phyloP scores from a whole-genome alignment of 2,329 filamentous ascomycete genomes.

The Biscogniauxia marginata region DNA sequence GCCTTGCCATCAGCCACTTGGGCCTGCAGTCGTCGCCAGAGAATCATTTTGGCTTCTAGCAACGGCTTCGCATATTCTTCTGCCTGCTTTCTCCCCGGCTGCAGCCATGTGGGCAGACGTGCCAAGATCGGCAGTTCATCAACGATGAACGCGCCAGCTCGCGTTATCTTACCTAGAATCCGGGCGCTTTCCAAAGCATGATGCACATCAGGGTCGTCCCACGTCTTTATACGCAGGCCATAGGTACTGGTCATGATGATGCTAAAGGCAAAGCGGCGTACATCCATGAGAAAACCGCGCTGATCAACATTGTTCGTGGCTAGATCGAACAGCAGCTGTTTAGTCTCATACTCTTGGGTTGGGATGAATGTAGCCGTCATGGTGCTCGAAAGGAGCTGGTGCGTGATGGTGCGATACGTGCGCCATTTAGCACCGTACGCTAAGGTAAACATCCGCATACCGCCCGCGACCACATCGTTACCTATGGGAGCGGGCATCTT shows the following conservation, averaged over 20 bases:
- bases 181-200: slow-evolving; percentile 8
- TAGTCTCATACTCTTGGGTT: slow-evolving; percentile 44
- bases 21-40: slow-evolving; percentile 24
- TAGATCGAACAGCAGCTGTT: slow-evolving; percentile 43
- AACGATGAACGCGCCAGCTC: slow-evolving; percentile 26
- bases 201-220: slow-evolving; percentile 22
- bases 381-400: slow-evolving; percentile 36
- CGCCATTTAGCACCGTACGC: slow-evolving; percentile 41
- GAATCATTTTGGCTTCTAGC: slow-evolving; percentile 21
- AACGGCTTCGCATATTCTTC: slow-evolving; percentile 12
- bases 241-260: slow-evolving; percentile 31
- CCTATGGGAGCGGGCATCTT: slow-evolving; percentile 38
- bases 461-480: slow-evolving; percentile 38
- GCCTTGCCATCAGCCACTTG: slow-evolving; percentile 18
- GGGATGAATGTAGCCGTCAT: slow-evolving; percentile 40
- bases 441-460: slow-evolving; percentile 41
- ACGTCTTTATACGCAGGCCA: slow-evolving; percentile 24
- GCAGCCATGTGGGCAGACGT: slow-evolving; percentile 22
- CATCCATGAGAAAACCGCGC: slow-evolving; percentile 28
- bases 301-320: slow-evolving; percentile 32
- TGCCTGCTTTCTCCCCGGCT: slow-evolving; percentile 22
- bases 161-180: slow-evolving; percentile 20
- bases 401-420: slow-evolving; percentile 37
- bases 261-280: slow-evolving; percentile 30
- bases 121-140: slow-evolving; percentile 27